phyloP scores from a whole-genome alignment of 371 early-diverging fungal genomes.

The Mortierella sp. region DNA sequence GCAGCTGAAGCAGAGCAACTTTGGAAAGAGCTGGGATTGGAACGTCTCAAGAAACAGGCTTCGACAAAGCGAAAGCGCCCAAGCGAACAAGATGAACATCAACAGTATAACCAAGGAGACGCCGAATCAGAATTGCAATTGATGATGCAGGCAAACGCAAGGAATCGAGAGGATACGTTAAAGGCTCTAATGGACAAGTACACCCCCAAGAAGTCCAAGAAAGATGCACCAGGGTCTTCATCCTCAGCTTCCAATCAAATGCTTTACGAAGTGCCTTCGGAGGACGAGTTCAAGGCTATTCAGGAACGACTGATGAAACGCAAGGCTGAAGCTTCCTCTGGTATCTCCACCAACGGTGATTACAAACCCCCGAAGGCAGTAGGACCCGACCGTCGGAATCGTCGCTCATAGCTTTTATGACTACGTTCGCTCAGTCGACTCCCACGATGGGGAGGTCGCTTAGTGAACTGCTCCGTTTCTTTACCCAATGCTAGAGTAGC shows the following conservation, averaged over 20 bases:
- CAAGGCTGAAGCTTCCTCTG: conserved; percentile 26
- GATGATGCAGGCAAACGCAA: conserved; percentile 44
- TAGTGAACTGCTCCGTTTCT: no score
- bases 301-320: conserved; percentile 62
- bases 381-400: no score
- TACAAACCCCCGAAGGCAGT: no score
- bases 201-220: conserved; percentile 52
- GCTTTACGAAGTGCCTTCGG: conserved; percentile 59
- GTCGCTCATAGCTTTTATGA: no score
- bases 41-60: conserved; percentile 50
- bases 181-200: conserved; percentile 60
- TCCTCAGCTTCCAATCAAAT: conserved; percentile 4
- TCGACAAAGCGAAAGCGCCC: conserved; percentile 42
- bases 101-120: conserved; percentile 30
- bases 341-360: conserved; percentile 11
- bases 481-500: no score
- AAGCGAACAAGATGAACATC: conserved; percentile 39
- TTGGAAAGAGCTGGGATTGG: conserved; percentile 60
- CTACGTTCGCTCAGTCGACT: no score
- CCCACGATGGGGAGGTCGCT: no score
- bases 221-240: conserved; percentile 44
- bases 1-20: conserved; percentile 64
- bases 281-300: conserved; percentile 70
- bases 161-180: conserved; percentile 51
- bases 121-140: conserved; percentile 47